A percentile compares a stretch with the other conserved stretches of the same genome.
These are phyloP conservation scores for Epichloe scottii DNA, from an alignment of 2,329 filamentous ascomycete genomes.

Conservation along the genomic window DNA sequence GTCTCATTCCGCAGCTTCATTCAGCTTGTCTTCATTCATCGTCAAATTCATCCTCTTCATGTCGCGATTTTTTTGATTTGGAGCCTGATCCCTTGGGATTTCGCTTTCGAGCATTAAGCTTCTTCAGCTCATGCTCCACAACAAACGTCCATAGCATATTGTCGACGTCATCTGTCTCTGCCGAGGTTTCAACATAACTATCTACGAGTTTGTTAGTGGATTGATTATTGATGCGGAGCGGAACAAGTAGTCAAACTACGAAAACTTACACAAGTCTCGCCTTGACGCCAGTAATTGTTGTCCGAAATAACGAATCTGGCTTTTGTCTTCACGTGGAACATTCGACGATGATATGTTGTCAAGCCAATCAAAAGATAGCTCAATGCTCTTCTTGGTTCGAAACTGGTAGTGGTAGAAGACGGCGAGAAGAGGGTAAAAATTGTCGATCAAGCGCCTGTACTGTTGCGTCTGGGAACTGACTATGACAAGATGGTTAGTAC, in stretches of 20 bases:
- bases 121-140: conserved; percentile 27
- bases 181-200: conserved; percentile 19
- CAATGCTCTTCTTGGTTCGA: conserved; percentile 27
- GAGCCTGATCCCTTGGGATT: conserved; percentile 13
- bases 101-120: conserved; percentile 23
- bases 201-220: conserved; percentile 14
- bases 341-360: conserved; percentile 17
- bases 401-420: conserved; percentile 30
- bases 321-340: conserved; percentile 14
- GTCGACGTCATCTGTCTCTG: conserved; percentile 1
- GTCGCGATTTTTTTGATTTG: conserved; percentile 13
- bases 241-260: background rate
- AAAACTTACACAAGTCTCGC: conserved; percentile 23
- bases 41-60: conserved; percentile 12
- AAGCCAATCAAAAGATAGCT: conserved; percentile 26
- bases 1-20: background rate
- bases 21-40: conserved; percentile 11
- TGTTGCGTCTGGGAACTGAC: conserved; percentile 9
- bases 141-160: conserved; percentile 22
- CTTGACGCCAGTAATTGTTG: conserved; percentile 22
- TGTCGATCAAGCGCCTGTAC: conserved; percentile 19
- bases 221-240: background rate
- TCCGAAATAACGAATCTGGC: conserved; percentile 14
- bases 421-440: conserved; percentile 25
- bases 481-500: conserved; percentile 1